Percentiles rank a stretch among this genome's conserved stretches.
phyloP scores from a whole-genome alignment of 805 yeast species.

The Lachancea meyersii region DNA sequence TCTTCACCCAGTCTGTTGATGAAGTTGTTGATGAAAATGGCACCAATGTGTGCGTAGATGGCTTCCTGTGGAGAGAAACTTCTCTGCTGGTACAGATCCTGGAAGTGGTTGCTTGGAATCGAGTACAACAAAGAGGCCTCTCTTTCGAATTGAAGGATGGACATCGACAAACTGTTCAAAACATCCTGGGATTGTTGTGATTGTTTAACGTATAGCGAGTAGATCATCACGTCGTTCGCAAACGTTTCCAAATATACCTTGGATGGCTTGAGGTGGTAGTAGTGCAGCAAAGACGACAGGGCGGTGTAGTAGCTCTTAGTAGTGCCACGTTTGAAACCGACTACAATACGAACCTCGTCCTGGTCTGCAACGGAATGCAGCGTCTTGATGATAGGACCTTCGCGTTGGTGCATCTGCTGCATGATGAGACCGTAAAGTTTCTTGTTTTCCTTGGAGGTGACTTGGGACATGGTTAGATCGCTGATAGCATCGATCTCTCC shows the following conservation, averaged over 20 bases:
- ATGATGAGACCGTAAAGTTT: conserved; percentile 67
- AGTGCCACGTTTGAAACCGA: conserved; percentile 79
- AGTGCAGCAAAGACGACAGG: conserved; percentile 75
- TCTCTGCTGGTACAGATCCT: conserved; percentile 62
- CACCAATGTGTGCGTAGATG: conserved; percentile 89
- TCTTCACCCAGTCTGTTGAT: conserved; percentile 91
- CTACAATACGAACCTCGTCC: conserved; percentile 79
- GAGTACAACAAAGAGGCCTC: conserved; percentile 91
- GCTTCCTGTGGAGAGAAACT: conserved; percentile 89
- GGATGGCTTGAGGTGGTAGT: conserved; percentile 76
- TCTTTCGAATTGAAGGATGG: conserved; percentile 83
- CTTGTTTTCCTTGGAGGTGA: conserved; percentile 77
- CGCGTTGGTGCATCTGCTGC: conserved; percentile 57
- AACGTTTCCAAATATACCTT: conserved; percentile 94
- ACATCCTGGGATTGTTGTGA: conserved; percentile 40
- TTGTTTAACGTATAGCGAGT: conserved; percentile 78
- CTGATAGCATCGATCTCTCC: conserved; percentile 61
- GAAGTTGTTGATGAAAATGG: conserved; percentile 88
- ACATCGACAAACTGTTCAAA: conserved; percentile 44
- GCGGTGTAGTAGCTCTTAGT: conserved; percentile 87
- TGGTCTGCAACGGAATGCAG: conserved; percentile 64
- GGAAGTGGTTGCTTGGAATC: conserved; percentile 81
- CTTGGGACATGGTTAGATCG: conserved; percentile 69
- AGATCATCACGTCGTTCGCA: conserved; percentile 77
- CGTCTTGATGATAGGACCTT: conserved; percentile 91